Base-by-base conservation (phyloP, 345 rosid species). In the Raphanus sativus region DNA sequence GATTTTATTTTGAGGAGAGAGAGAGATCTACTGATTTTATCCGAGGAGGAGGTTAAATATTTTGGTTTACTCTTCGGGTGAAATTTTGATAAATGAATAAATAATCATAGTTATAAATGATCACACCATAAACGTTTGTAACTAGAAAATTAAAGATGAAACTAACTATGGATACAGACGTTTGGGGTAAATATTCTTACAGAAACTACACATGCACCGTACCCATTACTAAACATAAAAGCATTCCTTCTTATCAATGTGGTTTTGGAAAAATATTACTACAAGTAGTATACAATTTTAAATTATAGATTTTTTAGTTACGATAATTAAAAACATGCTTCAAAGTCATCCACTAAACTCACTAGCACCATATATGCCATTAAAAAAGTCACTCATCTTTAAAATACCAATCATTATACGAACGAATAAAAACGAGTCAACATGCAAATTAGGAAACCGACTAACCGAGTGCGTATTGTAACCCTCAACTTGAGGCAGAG, bases 301-400 rank as follows among this genome's bases (percentile, higher is more conserved):
- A 50, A 45, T 13, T 45, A 45, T 45, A 12, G 5, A 45, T 2
- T n/a, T n/a, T 50, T 52, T 64, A 32, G 70, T 34, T 24, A 26
- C 40, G 42, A 11, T 10, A 55, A n/a, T 15, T 36, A 36, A 61
- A 56, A 66, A 13, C 42, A 66, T 11, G 30, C 15, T 56, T 56
- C 33, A 75, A 66, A 38, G 71, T 28, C 60, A 56, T 58, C 78
- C 45, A 66, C 72, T 75, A 58, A 74, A 29, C 38, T n/a, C n/a
- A n/a, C n/a, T n/a, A n/a, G n/a, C n/a, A n/a, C n/a, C n/a, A n/a
- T n/a, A 34, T 30, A 70, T 34, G 58, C 65, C 58, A 75, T 75
- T 75, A 29, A 59, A 66, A 74, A 74, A 66, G 72, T 40, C 33
- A 67, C 1, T 40, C 16, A 66, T 58, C 72, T 75, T 75, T 66